Evolutionary conservation across 371 early-diverging fungal species (phyloP), one percentile per base, ranked within the genome.

Genomic region (Neoconidiobolus thromboides): DNA sequence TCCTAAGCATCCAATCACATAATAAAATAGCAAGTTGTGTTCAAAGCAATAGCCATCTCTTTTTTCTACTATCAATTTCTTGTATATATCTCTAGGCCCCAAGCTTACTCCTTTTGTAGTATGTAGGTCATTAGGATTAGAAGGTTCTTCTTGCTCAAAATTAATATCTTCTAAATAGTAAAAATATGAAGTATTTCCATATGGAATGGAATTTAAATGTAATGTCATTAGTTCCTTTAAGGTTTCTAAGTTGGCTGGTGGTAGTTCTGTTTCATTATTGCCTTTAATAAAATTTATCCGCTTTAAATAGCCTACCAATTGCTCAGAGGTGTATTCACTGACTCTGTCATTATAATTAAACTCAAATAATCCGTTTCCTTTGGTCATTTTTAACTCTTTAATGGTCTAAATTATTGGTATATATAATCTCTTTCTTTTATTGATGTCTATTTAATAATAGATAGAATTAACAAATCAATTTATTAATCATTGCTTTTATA

Each of bases 11-110:
- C 55, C 38, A 38, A 55, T 7, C 5, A 55, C 40, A 10, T 38
- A 38, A 40, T 26, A 26, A 37, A 38, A 4, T 26, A 55, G 40
- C 2, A 55, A 26, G 38, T 40, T 40, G 38, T 55, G 14, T 42
- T 55, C 55, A 36, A 55, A 55, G 42, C 55, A 55, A 40, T 12
- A 55, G 55, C 55, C 55, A 55, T 55, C 55, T 40, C 55, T 55
- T 14, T 55, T 38, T 40, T 55, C 55, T 10, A 38, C 55, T 10
- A 55, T 55, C 10, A 55, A n/a, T 40, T 55, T 55, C 10, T 4
- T 26, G 55, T 36, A 55, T 12, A 55, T 55, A 40, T 10, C 55
- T 38, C 40, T 26, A 55, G 14, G 55, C 7, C 40, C 3, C 3
- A 55, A 10, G 38, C 42, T 55, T 12, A 40, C 26, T 7, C 55